phyloP scores from a whole-genome alignment of 1,284 basidiomycete genomes.

The Moesziomyces parantarcticus region DNA sequence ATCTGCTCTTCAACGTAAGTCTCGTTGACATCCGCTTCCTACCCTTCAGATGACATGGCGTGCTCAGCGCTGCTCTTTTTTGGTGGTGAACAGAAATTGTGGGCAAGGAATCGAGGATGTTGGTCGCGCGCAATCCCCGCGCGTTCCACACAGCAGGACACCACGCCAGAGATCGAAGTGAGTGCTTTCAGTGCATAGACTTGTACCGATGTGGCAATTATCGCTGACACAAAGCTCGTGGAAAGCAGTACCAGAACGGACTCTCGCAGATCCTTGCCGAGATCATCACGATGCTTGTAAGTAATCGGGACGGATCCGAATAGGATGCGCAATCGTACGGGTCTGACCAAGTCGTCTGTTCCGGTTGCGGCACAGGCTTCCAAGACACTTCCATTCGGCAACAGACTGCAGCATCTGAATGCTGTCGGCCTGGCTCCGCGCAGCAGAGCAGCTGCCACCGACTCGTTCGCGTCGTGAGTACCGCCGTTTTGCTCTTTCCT shows the following conservation, averaged over 20 bases:
- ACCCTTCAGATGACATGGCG: background rate
- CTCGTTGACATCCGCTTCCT: background rate
- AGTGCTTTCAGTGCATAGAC: background rate
- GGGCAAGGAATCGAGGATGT: background rate
- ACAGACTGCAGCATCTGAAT: background rate
- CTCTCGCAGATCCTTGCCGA: conserved; percentile 22
- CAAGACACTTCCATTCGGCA: background rate
- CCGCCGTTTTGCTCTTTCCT: no score
- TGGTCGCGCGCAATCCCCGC: no score
- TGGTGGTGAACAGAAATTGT: background rate
- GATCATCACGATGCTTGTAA: conserved; percentile 15
- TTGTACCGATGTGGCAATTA: background rate
- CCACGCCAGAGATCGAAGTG: conserved; percentile 1
- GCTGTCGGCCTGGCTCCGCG: background rate
- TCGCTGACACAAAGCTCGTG: background rate
- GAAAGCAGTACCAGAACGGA: conserved; percentile 18
- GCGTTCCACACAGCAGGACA: background rate
- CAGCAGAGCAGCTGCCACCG: background rate
- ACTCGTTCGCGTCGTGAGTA: background rate
- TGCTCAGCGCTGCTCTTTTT: background rate
- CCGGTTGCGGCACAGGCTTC: background rate
- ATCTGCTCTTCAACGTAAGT: conserved; percentile 15
- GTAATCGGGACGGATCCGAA: background rate
- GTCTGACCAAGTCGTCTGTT: background rate
- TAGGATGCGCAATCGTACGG: no score